phyloP scores from a whole-genome alignment of 768 basidiomycete genomes.

The Russula compacta region DNA sequence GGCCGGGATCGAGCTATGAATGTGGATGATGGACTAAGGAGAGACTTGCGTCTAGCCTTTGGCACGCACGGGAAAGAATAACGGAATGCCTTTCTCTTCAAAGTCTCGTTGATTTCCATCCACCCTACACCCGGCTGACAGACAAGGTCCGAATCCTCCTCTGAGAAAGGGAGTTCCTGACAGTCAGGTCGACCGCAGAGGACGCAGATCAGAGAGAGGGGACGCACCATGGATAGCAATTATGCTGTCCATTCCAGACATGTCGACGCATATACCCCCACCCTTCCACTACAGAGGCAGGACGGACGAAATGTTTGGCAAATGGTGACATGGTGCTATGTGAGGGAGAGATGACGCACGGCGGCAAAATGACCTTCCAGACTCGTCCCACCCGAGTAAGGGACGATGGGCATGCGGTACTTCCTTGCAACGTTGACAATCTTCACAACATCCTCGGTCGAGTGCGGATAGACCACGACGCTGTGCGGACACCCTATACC shows the following conservation, averaged over 20 bases:
- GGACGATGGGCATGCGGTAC: conserved; percentile 66
- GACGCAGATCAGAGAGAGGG: background rate
- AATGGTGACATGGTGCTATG: background rate
- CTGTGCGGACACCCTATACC: conserved; percentile 37
- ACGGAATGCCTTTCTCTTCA: conserved; percentile 62
- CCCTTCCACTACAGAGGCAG: conserved; percentile 11
- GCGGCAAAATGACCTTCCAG: conserved; percentile 70
- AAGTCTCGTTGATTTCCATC: conserved; percentile 61
- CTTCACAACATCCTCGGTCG: conserved; percentile 74
- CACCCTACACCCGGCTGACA: conserved; percentile 67
- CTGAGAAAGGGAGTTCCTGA: conserved; percentile 27
- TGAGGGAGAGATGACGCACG: conserved; percentile 31
- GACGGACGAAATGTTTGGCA: background rate
- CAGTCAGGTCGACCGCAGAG: background rate
- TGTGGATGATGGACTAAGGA: background rate
- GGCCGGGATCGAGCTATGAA: conserved; percentile 61
- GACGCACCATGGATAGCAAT: conserved; percentile 58
- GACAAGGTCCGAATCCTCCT: conserved; percentile 61
- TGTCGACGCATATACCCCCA: conserved; percentile 73
- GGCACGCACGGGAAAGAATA: conserved; percentile 70
- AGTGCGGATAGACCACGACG: conserved; percentile 54
- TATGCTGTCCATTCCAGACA: conserved; percentile 73
- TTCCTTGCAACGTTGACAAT: conserved; percentile 68
- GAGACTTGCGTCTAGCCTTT: background rate
- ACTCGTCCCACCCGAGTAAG: conserved; percentile 76